phyloP scores from a whole-genome alignment of 345 rosid genomes.

The Mangifera indica region DNA sequence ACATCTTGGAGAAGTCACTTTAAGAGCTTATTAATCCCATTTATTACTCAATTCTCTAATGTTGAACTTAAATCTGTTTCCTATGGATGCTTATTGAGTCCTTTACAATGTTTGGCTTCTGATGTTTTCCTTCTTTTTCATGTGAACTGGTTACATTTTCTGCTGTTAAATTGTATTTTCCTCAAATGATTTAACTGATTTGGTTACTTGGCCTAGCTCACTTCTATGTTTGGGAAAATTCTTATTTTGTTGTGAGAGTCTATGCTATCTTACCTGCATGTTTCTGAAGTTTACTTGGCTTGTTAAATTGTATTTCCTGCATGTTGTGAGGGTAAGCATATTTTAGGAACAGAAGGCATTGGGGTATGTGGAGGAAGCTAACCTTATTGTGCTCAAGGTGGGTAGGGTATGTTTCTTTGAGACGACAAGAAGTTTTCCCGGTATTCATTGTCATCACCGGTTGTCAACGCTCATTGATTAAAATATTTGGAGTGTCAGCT shows the following conservation, averaged over 20 bases:
- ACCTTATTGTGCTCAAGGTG: too few species aligned
- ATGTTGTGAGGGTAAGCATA: too few species aligned
- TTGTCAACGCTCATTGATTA: too few species aligned
- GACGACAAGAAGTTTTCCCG: too few species aligned
- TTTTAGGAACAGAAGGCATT: constrained; percentile 24
- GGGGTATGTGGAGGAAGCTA: constrained; percentile 28
- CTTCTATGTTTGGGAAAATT: constrained; percentile 8
- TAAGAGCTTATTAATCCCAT: constrained; percentile 28
- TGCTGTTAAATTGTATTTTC: constrained; percentile 22
- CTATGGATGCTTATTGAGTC: constrained; percentile 36
- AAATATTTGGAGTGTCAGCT: too few species aligned
- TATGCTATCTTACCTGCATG: constrained; percentile 23
- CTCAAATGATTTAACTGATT: constrained; percentile 17
- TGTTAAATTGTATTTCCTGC: too few species aligned
- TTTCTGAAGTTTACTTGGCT: too few species aligned
- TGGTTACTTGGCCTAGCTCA: constrained; percentile 14
- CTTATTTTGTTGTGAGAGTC: constrained; percentile 18
- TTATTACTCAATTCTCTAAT: constrained; percentile 28
- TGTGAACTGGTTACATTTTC: constrained; percentile 27
- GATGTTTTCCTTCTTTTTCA: constrained; percentile 26
- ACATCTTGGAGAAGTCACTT: constrained; percentile 29
- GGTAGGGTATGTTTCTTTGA: too few species aligned
- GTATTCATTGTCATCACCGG: too few species aligned
- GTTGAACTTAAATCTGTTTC: constrained; percentile 30
- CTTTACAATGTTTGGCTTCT: constrained; percentile 35